A percentile compares a stretch with the other conserved stretches of the same genome.
These are phyloP conservation scores for Cladophialophora chaetospira DNA, from an alignment of 2,329 filamentous ascomycete genomes.

Conservation along the genomic window DNA sequence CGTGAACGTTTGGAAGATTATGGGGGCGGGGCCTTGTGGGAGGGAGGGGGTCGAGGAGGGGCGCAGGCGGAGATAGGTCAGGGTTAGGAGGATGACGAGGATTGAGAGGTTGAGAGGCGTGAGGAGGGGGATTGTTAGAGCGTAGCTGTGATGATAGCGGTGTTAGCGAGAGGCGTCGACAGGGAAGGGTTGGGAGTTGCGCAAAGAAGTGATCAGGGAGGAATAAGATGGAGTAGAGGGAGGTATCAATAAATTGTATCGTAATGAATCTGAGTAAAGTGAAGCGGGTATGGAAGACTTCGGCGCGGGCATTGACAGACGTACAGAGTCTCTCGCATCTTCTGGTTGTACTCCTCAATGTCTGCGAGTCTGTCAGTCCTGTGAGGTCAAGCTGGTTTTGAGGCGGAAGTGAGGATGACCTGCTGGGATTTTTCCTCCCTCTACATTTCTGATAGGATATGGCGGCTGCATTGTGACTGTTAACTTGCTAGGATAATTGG, in stretches of 20 bases:
- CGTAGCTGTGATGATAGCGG: constrained; percentile 11
- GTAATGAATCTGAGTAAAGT: no score
- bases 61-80: constrained; percentile 62
- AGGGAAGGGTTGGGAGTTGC: no score
- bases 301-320: neutral
- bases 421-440: no score
- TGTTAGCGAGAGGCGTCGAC: no score
- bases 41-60: constrained; percentile 55
- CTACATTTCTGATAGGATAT: constrained; percentile 7
- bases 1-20: constrained; percentile 84
- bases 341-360: constrained; percentile 17
- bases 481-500: no score
- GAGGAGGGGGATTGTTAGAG: constrained; percentile 20
- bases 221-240: neutral
- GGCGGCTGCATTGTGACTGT: constrained; percentile 4
- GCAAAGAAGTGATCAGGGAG: neutral
- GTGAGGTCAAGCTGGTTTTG: no score
- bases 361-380: constrained; percentile 7
- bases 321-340: constrained; percentile 22
- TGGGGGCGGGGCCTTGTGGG: constrained; percentile 60
- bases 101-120: constrained; percentile 59
- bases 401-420: no score
- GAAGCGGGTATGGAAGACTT: no score
- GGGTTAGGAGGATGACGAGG: constrained; percentile 57
- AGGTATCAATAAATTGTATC: no score